Evolutionary conservation across 1,284 basidiomycete species (phyloP).

Genomic region (Marasmius oreades): DNA sequence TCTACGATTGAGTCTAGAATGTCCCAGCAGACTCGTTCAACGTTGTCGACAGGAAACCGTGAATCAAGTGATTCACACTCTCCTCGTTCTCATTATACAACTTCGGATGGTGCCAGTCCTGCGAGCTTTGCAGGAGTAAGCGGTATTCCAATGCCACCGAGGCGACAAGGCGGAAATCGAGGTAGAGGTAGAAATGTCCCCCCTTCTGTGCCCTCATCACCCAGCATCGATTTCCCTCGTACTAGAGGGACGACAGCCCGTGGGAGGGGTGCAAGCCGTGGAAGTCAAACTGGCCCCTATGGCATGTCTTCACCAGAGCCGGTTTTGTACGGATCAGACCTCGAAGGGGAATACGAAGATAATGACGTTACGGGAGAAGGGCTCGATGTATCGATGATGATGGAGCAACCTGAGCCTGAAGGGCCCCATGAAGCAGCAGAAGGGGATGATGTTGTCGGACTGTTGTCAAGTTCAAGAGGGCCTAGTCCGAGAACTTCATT

Average conservation of each 20-base stretch:
- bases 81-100: slow-evolving; percentile 30
- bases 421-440: slow-evolving; percentile 59
- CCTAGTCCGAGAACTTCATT: slow-evolving; percentile 58
- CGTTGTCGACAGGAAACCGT: slow-evolving; percentile 48
- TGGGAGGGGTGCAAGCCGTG: slow-evolving; percentile 40
- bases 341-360: slow-evolving; percentile 30
- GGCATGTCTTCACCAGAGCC: slow-evolving; percentile 27
- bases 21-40: slow-evolving; percentile 36
- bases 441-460: slow-evolving; percentile 66
- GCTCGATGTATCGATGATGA: slow-evolving; percentile 39
- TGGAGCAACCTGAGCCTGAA: slow-evolving; percentile 51
- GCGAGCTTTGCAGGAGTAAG: slow-evolving; percentile 31
- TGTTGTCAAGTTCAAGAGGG: slow-evolving; percentile 40
- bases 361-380: slow-evolving; percentile 35
- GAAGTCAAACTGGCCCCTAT: slow-evolving; percentile 29
- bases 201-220: slow-evolving; percentile 34
- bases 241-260: slow-evolving; percentile 17
- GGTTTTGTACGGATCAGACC: slow-evolving; percentile 26
- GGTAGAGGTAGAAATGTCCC: slow-evolving; percentile 41
- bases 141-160: slow-evolving; percentile 68
- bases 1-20: slow-evolving; percentile 36
- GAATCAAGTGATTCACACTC: slow-evolving; percentile 53
- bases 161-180: slow-evolving; percentile 55
- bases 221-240: slow-evolving; percentile 40
- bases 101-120: slow-evolving; percentile 24